Conservation (phyloP, 2,329 filamentous ascomycete species). For the Xylariaceae sp. region DNA sequence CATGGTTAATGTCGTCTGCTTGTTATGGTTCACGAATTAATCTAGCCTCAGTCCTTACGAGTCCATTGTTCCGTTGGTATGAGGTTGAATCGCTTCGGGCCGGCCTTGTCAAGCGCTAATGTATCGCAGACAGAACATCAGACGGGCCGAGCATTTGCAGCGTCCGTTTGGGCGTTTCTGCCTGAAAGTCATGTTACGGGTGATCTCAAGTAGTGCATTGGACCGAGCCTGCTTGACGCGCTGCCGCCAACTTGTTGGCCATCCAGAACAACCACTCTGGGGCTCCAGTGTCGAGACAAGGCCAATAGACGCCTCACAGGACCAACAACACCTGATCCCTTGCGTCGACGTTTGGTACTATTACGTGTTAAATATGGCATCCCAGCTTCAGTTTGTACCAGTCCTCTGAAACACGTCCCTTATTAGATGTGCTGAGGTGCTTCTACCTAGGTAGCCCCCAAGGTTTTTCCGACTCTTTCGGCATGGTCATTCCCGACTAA, state of each 20-base stretch:
- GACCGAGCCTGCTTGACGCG: no score
- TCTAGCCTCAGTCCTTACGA: no score
- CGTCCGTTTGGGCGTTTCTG: background rate
- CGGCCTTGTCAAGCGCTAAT: background rate
- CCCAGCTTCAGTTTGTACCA: background rate
- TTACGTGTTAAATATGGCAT: background rate
- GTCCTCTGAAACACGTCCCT: background rate
- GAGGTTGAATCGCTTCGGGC: background rate
- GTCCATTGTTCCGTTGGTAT: background rate
- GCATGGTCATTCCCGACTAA: background rate
- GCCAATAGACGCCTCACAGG: background rate
- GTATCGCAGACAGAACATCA: background rate
- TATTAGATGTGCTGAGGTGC: no score
- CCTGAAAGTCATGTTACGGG: background rate
- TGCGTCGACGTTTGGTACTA: background rate
- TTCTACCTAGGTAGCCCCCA: no score
- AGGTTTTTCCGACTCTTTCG: no score
- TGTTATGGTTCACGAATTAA: background rate
- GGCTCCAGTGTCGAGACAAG: background rate
- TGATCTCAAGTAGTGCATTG: background rate
- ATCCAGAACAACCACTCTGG: no score
- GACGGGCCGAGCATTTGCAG: background rate
- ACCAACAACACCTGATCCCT: background rate
- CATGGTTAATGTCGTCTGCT: background rate
- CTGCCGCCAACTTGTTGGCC: no score